Base-by-base conservation (phyloP, 257 asterid genomes). In the Solanum habrochaites region DNA sequence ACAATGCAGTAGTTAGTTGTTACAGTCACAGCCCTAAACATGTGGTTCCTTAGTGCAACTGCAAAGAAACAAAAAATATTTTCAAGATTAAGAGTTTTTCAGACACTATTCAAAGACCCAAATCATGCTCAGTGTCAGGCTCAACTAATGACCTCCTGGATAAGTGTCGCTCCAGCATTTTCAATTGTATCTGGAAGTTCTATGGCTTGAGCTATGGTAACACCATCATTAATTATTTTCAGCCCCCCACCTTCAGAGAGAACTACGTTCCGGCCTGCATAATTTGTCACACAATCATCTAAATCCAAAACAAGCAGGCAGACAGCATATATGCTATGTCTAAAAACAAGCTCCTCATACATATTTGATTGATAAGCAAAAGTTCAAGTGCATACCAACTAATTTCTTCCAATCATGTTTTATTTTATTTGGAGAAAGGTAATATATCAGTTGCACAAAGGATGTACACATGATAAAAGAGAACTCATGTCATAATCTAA, bases 1-100 rank as follows among this genome's bases (percentile, higher is more conserved):
- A 97, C 89, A 87, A 97, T 16, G 99, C 98, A 87, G 99, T 96
- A 83, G 99, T 97, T 23, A 98, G n/a, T n/a, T n/a, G n/a, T n/a
- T 96, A 52, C 99, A 99, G 72, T 97, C 99, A 83, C 98, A 62
- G 98, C 98, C 42, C n/a, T n/a, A n/a, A 93, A 92, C 47, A 92
- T 94, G 87, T 97, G 86, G 98, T 94, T n/a, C n/a, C 92, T 93
- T 96, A 86, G 89, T 81, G 98, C 99, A 89, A 95, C 99, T 96
- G 89, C 80, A 90, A 80, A 71, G 16, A 70, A n/a, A n/a, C 13
- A 47, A 29, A 47, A 21, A 43, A 43, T 70, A 66, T 23, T 84
- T 37, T 0, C 82, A 73, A 73, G 3, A 45, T 45, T 45, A 78
- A 21, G 83, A 78, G 40, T 27, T 78, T 8, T 25, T 45, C 83